Evolutionary conservation across 495 filamentous ascomycete species (phyloP), one percentile per base, ranked within the genome.

Genomic region (Amphirosellinia nigrospora): DNA sequence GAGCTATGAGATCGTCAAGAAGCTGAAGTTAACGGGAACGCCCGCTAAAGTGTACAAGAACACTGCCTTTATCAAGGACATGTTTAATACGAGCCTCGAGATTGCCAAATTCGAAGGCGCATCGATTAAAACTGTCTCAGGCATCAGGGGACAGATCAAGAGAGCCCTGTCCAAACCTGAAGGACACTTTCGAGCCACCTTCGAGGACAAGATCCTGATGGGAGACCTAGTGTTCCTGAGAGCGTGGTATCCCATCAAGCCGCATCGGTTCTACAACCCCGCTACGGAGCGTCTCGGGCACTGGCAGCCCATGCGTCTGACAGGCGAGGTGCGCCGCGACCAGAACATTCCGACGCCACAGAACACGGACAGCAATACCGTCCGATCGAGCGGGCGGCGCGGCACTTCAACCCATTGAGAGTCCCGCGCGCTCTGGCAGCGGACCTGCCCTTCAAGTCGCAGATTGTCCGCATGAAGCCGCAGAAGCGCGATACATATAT

Each of bases 21-120:
- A 99, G 85, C 89, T 99, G 74, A 99, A 98, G 79, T 87, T 99
- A 34, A 96, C 93, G 19, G 94, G 94, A 71, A 74, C 88, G 34
- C 93, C 96, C 7, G 94, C 93, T 83, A 99, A 98, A 84, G 97
- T 99, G 80, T 99, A 97, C 88, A 96, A 96, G 78, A 99, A 99
- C 82, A 99, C 96, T 0, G 94, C 96, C 21, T 98, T 99, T 81
- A 96, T 99, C 84, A 95, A 94, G 78, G 93, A 98, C 79, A 99
- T 99, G 96, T 99, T 99, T 85, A 94, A 87, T 74, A 90, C 90
- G 0, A 84, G 92, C 0, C 86, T 99, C 16, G 96, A 99, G 78
- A 94, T 98, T 68, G 95, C 96, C 78, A 98, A 98, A 81, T 98
- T 99, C 75, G 96, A 98, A 82, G 96, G 96, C 45, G 96, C 96